Evolutionary conservation across 352 stramenopile genomes (phyloP), one percentile per base, ranked within the genome.

Genomic region (Globisporangium orthogonon): DNA sequence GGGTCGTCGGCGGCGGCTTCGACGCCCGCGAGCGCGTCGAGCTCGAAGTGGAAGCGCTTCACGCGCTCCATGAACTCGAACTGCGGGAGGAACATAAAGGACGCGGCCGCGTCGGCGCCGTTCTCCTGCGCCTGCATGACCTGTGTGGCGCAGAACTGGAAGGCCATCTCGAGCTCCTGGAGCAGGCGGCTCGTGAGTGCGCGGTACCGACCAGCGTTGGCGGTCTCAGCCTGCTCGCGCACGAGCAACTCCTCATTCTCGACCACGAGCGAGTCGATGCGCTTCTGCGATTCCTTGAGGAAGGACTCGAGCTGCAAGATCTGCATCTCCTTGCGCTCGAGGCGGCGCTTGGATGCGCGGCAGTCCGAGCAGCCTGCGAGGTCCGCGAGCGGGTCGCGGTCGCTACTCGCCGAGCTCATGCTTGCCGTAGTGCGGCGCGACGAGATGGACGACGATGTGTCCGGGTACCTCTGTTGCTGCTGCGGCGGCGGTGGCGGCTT

Each of bases 221-320:
- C 63, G n/a, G 78, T 88, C 60, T 91, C 81, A 5, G 75, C 75
- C 39, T 73, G 67, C 51, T 91, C 81, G 0, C 81, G 72, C 37
- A 78, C 60, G 7, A 73, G 35, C 2, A 91, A 65, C 62, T 91
- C 81, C 28, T 91, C 81, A 54, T 78, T 87, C 56, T 88, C 78
- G 2, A 78, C 62, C 6, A 67, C 48, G 18, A 89, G 64, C 50
- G 77, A 70, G 63, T 91, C 78, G 51, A 89, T 85, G 23, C 78
- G 73, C 48, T 87, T 87, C 69, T 89, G 81, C 0, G 78, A 88
- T 52, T 91, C 81, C 50, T 91, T 91, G 14, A 89, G 58, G 50
- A 88, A 87, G 10, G 72, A 71, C 66, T 91, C 81, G 52, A 91
- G 73, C 65, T 91, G 78, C 50, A 83, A n/a, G 47, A 89, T 75